Evolutionary conservation across 1,284 basidiomycete species (phyloP), one percentile per base, ranked within the genome.

Genomic region (Singerocomus inundabilis): DNA sequence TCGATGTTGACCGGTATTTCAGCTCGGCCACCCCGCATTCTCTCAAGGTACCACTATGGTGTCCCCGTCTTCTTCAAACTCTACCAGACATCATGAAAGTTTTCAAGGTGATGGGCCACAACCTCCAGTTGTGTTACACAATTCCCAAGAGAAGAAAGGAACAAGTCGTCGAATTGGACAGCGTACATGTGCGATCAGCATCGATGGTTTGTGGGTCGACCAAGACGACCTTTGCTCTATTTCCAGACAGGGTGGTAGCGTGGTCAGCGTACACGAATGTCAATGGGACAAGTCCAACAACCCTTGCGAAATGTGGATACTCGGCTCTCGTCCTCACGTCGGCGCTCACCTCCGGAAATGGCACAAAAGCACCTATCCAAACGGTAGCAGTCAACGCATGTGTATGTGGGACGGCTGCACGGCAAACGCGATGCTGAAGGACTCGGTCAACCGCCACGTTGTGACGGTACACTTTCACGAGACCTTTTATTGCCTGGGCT

Each of bases 261-360:
- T 7, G 7, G 46, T 56, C 31, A 29, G 13, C 15, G 46, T 57
- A 33, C 46, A 56, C 7, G 11, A 46, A 39, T 58, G 56, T n/a
- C 44, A 30, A 6, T 57, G 56, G 56, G 33, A 30, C 3, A 24
- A 18, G 16, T 32, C 44, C 7, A 18, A 25, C 16, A n/a, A 29
- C 24, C 48, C 56, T 0, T 57, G 56, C 15, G 53, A 46, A 6
- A 48, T 57, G 46, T 57, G 56, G 56, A 46, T 57, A 10, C 21
- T 41, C 4, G 43, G 43, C 8, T 35, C 35, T 34, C 7, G 21
- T 21, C 21, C 4, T 21, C 8, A n/a, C 2, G 26, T 58, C 15
- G 48, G 52, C 13, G 29, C 30, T n/a, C 56, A 58, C 15, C 28
- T 58, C 8, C 46, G 51, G 13, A 49, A 26, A 29, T 56, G 55